Evolutionary conservation across 805 yeast species (phyloP), one percentile per base, ranked within the genome.

Genomic region (Ogataea minuta): DNA sequence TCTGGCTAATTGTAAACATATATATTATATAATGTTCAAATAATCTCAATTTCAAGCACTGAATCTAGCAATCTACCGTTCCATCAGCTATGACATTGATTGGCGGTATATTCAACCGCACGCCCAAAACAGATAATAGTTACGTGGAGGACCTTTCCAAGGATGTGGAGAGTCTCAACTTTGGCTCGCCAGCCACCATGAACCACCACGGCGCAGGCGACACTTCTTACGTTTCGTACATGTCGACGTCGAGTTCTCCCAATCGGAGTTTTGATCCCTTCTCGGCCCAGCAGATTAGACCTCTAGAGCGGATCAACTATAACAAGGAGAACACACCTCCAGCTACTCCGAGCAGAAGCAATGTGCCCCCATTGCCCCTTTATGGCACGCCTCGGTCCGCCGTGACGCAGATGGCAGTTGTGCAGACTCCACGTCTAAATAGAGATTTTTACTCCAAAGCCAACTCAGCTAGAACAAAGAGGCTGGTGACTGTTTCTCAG

Each of bases 401-500:
- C 10, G 50, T 51, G 27, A 41, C 50, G 21, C 42, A 44, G 24
- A 47, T 57, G 33, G 52, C 54, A 10, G 49, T 50, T 25, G 36
- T 52, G 21, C 41, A 46, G 21, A 47, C 58, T 9, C 55, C 54
- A 9, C 52, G 64, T 34, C 41, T 59, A 14, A 55, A 47, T 20
- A 51, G 60, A 25, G 84, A 78, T 19, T 79, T 81, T 51, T 68
- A 72, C 45, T 56, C 62, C 39, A 77, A 76, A 56, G 84, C 90
- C 6, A 73, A 77, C 43, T 73, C 77, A 31, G 81, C 84, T 35
- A 87, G 87, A 56, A 87, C 95, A 1, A 84, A 83, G 56, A 72
- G 99, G 44, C 67, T 87, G 44, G 95, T 90, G 7, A 84, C 89
- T 34, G 97, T 93, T 19, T 84, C 96, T 28, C 96, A 91, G 59